Evolutionary conservation across 2,329 filamentous ascomycete species (phyloP), one percentile per base, ranked within the genome.

Genomic region (Bimuria novae-zelandiae): DNA sequence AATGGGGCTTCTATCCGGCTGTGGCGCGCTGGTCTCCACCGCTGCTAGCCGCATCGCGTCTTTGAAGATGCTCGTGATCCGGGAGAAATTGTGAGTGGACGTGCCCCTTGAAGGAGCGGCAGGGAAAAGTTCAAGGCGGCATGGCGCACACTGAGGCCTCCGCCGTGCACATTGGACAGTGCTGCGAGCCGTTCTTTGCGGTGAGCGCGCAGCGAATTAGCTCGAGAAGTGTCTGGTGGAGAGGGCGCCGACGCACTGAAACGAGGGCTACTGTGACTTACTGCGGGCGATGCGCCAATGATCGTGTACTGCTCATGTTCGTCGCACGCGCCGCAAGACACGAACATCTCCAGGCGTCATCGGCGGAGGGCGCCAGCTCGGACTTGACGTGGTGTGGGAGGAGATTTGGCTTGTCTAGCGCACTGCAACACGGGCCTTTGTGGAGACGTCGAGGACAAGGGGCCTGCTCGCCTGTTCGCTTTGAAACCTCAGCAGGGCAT

Each of bases 401-500:
- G 27, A 23, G n/a, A 17, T 22, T 16, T 32, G 23, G 46, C 35
- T 10, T 21, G 46, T 21, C 7, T 46, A 7, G 45, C 23, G 21
- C 17, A 39, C 10, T 14, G 17, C 3, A n/a, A 17, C 33, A 36
- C 33, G n/a, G 33, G 33, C 33, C 33, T 33, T 33, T 33, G 30
- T n/a, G 30, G 30, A 33, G 33, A 29, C 27, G 25, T 43, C 41
- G 16, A 7, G 41, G 41, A 16, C 10, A 17, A 46, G 43, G 43
- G 42, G 42, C 5, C 27, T 5, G 30, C 60, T 60, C 62, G 60
- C 51, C 51, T 59, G 49, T 52, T 61, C 17, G 56, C 56, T 56
- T 67, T 62, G 65, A 67, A 65, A 62, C 56, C 50, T 56, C 57
- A 56, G 25, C 30, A 19, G 45, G 35, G 45, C 33, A 37, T 49